phyloP scores from a whole-genome alignment of 345 rosid genomes.

The Linum tenue region DNA sequence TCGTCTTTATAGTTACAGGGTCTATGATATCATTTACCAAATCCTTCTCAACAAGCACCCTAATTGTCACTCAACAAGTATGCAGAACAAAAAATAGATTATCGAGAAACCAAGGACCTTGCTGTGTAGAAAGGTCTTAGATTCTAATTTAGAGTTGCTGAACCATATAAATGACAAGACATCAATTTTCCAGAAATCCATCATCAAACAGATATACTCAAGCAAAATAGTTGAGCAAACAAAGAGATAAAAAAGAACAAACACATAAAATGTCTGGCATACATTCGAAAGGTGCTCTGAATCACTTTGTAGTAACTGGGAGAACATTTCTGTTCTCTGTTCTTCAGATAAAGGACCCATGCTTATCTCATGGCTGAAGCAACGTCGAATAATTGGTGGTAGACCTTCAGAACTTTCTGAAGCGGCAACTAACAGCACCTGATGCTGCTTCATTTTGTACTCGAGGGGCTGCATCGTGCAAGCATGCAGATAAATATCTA shows the following conservation, averaged over 20 bases:
- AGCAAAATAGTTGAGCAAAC: background rate
- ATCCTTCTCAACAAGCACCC: background rate
- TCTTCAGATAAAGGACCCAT: slow-evolving; percentile 74
- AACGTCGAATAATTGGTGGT: slow-evolving; percentile 74
- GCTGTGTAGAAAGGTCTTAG: background rate
- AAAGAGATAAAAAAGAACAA: slow-evolving; percentile 2
- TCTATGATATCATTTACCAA: background rate
- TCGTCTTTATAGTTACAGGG: background rate
- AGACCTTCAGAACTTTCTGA: slow-evolving; percentile 83
- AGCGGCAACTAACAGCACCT: slow-evolving; percentile 72
- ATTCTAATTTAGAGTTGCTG: background rate
- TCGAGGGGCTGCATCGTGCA: slow-evolving; percentile 22
- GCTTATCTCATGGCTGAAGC: slow-evolving; percentile 90
- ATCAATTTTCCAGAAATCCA: background rate
- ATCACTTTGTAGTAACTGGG: slow-evolving; percentile 60
- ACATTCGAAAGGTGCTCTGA: slow-evolving; percentile 56
- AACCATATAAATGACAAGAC: background rate
- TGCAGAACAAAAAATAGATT: background rate
- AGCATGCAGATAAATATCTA: background rate
- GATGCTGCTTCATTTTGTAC: slow-evolving; percentile 33
- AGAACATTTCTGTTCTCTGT: slow-evolving; percentile 65
- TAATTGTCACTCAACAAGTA: background rate
- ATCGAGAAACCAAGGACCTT: background rate
- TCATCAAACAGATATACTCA: background rate
- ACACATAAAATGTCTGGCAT: slow-evolving; percentile 21